Evolutionary conservation across 2,329 filamentous ascomycete genomes (phyloP).

Genomic region (Chlorencoelia australis): DNA sequence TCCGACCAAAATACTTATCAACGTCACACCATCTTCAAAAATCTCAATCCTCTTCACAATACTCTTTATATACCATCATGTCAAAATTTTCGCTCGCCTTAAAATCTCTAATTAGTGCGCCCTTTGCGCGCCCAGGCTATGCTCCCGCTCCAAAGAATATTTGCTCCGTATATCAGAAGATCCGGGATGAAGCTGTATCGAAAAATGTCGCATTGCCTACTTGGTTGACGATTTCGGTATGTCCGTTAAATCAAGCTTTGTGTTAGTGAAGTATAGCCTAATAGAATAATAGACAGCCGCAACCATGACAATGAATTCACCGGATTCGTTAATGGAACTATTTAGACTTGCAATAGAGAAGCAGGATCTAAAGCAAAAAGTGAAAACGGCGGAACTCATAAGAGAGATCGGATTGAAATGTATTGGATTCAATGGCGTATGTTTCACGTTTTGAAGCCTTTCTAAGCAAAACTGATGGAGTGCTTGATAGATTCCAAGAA

Average conservation of each 20-base stretch:
- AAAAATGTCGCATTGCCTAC: conserved; percentile 52
- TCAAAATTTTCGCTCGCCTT: conserved; percentile 62
- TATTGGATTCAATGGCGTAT: conserved; percentile 62
- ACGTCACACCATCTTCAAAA: too few species aligned
- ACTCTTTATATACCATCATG: too few species aligned
- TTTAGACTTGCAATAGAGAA: conserved; percentile 19
- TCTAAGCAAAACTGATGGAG: neutral
- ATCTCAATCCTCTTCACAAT: too few species aligned
- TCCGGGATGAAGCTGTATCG: conserved; percentile 52
- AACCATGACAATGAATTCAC: conserved; percentile 80
- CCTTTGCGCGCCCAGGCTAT: conserved; percentile 55
- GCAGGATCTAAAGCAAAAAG: conserved; percentile 16
- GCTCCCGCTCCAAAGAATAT: conserved; percentile 55
- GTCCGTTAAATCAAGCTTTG: conserved; percentile 9
- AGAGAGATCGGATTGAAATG: conserved; percentile 68
- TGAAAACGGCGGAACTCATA: conserved; percentile 52
- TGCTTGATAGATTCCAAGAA: conserved; percentile 51
- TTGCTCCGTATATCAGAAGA: conserved; percentile 50
- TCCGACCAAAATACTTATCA: too few species aligned
- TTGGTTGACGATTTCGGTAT: conserved; percentile 57
- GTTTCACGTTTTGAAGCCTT: neutral
- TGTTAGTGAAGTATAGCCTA: conserved; percentile 5
- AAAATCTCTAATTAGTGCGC: conserved; percentile 64
- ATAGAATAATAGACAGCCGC: conserved; percentile 52
- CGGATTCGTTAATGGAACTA: conserved; percentile 58